These are phyloP conservation scores for Chlamydomonas sp. DNA, from an alignment of 139 green algal genomes.

Conservation along the genomic window DNA sequence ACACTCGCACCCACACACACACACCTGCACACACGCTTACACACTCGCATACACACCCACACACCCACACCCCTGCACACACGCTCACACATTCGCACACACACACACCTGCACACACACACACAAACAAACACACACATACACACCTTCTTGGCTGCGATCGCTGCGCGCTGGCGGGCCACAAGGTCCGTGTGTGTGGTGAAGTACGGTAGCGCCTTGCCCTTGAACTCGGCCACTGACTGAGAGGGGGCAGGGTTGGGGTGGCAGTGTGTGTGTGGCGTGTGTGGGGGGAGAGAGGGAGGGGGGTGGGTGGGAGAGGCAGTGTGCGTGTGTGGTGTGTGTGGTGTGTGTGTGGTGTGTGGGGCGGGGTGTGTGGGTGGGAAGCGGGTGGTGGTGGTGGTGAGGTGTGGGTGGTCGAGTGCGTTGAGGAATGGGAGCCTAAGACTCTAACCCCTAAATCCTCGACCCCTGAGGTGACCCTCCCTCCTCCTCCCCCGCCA, in stretches of 20 bases:
- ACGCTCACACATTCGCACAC: no score
- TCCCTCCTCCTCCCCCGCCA: no score
- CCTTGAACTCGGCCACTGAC: slow-evolving; percentile 81
- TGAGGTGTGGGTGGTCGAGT: not conserved
- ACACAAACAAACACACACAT: not conserved
- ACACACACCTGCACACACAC: not conserved
- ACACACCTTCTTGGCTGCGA: slow-evolving; percentile 59
- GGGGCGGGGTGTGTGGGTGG: not conserved
- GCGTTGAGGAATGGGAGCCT: not conserved
- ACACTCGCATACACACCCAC: no score
- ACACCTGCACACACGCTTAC: not conserved
- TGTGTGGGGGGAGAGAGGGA: slow-evolving; percentile 16
- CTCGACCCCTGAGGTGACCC: no score
- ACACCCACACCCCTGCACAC: not conserved
- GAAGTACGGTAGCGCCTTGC: slow-evolving; percentile 79
- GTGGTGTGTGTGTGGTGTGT: not conserved
- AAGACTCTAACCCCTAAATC: no score
- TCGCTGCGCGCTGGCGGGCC: slow-evolving; percentile 66
- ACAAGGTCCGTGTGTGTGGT: slow-evolving; percentile 94
- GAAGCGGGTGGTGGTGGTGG: not conserved
- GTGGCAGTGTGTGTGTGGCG: slow-evolving; percentile 76
- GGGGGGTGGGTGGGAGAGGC: not conserved
- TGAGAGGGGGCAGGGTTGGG: no score
- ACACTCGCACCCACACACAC: not conserved
- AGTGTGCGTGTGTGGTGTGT: not conserved